Base-by-base conservation (phyloP, 1,284 basidiomycete genomes). In the Xanthoconium separans region DNA sequence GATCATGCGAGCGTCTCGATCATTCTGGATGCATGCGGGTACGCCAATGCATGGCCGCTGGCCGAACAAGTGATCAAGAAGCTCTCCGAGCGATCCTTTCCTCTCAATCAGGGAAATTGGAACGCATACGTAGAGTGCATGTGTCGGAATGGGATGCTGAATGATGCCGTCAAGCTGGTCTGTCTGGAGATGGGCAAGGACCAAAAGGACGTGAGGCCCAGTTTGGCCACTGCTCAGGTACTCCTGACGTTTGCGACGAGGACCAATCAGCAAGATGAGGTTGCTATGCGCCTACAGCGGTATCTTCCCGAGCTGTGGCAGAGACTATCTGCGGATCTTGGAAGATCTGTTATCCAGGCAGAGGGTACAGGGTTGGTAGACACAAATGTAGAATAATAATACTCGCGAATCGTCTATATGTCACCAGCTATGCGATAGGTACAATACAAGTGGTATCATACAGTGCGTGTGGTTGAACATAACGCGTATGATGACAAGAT, bases 81-180 rank as follows among this genome's bases (percentile, higher is more conserved):
- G 66, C 74, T 90, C n/a, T 65, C 70, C 22, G 71, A 72, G 42
- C 75, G 77, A 47, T 74, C 76, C 7, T 84, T 85, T 61, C 64
- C 63, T 16, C 73, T 88, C 55, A 85, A 85, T 61, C 70, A 76
- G 52, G 74, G 78, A 41, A 87, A 88, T 58, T 94, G 90, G 87
- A 86, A 89, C 55, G 78, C 84, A 1, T 94, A 86, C 79, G 67
- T 96, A n/a, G 93, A 96, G 70, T 92, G 89, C 66, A 77, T 96
- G n/a, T 90, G 89, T 61, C 80, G 93, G 15, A 70, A 85, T 51
- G 81, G 83, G 6, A 75, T 75, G 60, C 61, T 91, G 29, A 80
- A 85, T 22, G 87, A 92, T 49, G 93, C 93, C 0, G 66, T 85
- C 33, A 78, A 80, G 64, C 74, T 84, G 18, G 76, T 88, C 16